Evolutionary conservation across 192 early-diverging fungal species (phyloP).

Genomic region (Rhizophagus prolifer): DNA sequence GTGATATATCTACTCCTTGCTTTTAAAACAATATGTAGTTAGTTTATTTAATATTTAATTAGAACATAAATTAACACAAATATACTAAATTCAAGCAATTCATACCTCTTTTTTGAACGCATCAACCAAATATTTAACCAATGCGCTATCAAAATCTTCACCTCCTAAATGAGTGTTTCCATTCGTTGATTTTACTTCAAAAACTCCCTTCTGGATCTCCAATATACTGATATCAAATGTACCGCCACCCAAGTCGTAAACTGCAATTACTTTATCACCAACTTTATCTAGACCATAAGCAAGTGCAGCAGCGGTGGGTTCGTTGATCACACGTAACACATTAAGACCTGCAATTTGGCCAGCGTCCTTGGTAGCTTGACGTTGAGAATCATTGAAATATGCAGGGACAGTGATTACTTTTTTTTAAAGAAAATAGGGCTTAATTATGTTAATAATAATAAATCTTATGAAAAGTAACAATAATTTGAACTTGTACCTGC

Average conservation of each 20-base stretch:
- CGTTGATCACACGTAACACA: conserved; percentile 93
- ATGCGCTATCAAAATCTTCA: conserved; percentile 70
- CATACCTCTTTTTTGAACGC: conserved; percentile 85
- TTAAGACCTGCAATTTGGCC: conserved; percentile 88
- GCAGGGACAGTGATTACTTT: conserved; percentile 94
- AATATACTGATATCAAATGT: conserved; percentile 99
- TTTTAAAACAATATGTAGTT: not conserved
- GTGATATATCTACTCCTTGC: conserved; percentile 77
- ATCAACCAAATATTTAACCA: conserved; percentile 79
- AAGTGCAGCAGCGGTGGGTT: conserved; percentile 92
- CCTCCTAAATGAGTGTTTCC: conserved; percentile 89
- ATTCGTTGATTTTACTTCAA: conserved; percentile 98
- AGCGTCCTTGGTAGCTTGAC: conserved; percentile 96
- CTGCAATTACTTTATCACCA: conserved; percentile 87
- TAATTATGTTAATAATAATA: too few relatives aligned
- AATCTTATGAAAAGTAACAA: not conserved
- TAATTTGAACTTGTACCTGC: conserved; percentile 10
- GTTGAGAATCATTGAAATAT: conserved; percentile 97
- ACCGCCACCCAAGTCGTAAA: conserved; percentile 97
- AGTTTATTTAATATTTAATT: not conserved
- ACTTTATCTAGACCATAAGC: conserved; percentile 88
- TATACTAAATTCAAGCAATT: not conserved
- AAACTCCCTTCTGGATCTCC: conserved; percentile 97
- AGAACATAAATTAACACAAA: not conserved
- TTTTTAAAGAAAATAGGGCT: not conserved